Conservation (phyloP, 176 grass and related monocot genomes). For the Dactylis glomerata region DNA sequence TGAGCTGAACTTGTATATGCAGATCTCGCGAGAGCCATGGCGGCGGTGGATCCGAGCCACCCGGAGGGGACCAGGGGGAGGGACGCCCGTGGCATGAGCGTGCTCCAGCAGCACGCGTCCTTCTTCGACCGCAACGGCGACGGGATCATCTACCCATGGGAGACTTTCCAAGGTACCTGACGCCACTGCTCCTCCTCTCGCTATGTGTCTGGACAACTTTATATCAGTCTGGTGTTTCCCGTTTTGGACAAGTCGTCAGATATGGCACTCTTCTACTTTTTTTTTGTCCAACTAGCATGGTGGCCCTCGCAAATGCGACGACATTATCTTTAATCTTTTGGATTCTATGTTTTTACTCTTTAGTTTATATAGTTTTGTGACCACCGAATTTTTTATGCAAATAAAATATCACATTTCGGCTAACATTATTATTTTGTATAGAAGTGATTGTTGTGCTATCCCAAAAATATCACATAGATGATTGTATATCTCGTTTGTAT, state of each 20-base stretch:
- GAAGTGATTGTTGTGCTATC: no score
- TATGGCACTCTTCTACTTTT: neutral
- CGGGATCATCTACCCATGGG: constrained; percentile 64
- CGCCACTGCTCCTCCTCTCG: neutral
- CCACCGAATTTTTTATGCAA: no score
- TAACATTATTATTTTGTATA: no score
- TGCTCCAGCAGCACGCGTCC: constrained; percentile 67
- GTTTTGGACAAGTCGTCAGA: neutral
- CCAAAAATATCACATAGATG: no score
- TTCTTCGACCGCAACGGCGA: constrained; percentile 73
- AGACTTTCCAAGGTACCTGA: constrained; percentile 47
- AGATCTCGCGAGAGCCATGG: constrained; percentile 59
- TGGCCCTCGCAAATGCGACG: no score
- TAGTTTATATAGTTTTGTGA: no score
- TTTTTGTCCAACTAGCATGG: no score
- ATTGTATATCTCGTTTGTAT: no score
- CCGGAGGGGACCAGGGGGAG: constrained; percentile 44
- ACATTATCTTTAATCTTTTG: no score
- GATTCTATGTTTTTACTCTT: no score
- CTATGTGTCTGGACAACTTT: neutral
- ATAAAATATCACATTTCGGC: no score
- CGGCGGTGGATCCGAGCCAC: constrained; percentile 55
- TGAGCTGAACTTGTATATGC: neutral
- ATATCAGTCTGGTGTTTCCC: neutral
- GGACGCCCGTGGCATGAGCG: constrained; percentile 45